Conservation (phyloP, 345 rosid genomes). For the Moringa oleifera region DNA sequence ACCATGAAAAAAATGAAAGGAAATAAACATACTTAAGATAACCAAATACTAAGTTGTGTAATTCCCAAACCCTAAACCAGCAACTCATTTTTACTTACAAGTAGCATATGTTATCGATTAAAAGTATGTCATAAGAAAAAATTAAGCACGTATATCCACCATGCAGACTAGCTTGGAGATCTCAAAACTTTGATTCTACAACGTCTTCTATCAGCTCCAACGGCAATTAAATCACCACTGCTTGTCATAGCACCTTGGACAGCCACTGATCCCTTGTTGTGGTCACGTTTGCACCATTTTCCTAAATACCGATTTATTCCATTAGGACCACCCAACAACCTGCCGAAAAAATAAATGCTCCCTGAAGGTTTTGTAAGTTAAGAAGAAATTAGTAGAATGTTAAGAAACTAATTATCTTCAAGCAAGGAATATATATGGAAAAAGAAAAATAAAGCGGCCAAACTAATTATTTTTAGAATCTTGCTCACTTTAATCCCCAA, state of each 20-base stretch:
- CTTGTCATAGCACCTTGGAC: too few species aligned
- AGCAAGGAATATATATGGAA: too few species aligned
- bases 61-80: too few species aligned
- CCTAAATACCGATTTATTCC: too few species aligned
- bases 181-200: conserved; percentile 78
- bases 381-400: too few species aligned
- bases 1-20: not conserved
- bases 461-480: not conserved
- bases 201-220: conserved; percentile 91
- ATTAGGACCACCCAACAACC: conserved; percentile 70
- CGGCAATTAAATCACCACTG: conserved; percentile 55
- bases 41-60: too few species aligned
- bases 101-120: not conserved
- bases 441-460: not conserved
- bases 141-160: conserved; percentile 27
- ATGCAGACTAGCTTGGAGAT: conserved; percentile 41
- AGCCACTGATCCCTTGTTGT: too few species aligned
- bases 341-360: conserved; percentile 54
- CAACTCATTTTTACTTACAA: too few species aligned
- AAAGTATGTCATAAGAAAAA: not conserved
- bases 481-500: not conserved
- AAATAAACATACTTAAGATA: not conserved
- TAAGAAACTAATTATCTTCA: too few species aligned
- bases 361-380: conserved; percentile 44
- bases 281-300: too few species aligned